Conservation (phyloP, 768 basidiomycete genomes). For the Sarcomyxa edulis region DNA sequence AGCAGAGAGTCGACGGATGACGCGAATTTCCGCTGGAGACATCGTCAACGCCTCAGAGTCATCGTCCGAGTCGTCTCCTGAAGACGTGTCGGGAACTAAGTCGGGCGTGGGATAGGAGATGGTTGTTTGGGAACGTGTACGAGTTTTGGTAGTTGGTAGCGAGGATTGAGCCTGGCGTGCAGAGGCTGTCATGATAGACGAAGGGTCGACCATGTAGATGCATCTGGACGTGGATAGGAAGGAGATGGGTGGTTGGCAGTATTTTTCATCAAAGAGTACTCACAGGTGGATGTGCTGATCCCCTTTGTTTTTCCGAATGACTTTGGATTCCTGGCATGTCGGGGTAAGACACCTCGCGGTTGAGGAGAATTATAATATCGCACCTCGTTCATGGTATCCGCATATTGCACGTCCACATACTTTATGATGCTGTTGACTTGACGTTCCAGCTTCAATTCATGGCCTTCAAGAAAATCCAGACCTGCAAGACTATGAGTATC, state of each 20-base stretch:
- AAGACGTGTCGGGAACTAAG: constrained; percentile 48
- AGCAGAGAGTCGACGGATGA: constrained; percentile 68
- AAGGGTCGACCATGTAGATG: constrained; percentile 82
- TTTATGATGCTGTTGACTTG: constrained; percentile 72
- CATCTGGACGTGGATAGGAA: constrained; percentile 44
- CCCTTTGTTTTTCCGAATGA: constrained; percentile 79
- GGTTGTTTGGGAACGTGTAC: constrained; percentile 61
- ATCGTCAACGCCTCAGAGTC: constrained; percentile 53
- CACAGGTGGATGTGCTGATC: constrained; percentile 89
- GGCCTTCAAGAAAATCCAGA: constrained; percentile 69
- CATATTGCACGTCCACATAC: constrained; percentile 76
- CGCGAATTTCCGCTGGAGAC: constrained; percentile 74
- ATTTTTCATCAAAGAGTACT: constrained; percentile 22
- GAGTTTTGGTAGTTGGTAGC: constrained; percentile 42
- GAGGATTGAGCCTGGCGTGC: constrained; percentile 45
- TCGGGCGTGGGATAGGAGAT: constrained; percentile 51
- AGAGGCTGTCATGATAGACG: constrained; percentile 54
- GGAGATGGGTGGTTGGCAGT: constrained; percentile 2
- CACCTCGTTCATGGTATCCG: constrained; percentile 85
- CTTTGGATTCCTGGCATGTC: constrained; percentile 71
- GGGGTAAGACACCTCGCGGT: background rate
- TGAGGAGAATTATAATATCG: constrained; percentile 13
- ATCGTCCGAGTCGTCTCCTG: constrained; percentile 43
- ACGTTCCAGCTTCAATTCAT: constrained; percentile 73
- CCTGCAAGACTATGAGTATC: no score